Evolutionary conservation across 1,284 basidiomycete genomes (phyloP), one percentile per base, ranked within the genome.

Genomic region (Sparassis latifolia): DNA sequence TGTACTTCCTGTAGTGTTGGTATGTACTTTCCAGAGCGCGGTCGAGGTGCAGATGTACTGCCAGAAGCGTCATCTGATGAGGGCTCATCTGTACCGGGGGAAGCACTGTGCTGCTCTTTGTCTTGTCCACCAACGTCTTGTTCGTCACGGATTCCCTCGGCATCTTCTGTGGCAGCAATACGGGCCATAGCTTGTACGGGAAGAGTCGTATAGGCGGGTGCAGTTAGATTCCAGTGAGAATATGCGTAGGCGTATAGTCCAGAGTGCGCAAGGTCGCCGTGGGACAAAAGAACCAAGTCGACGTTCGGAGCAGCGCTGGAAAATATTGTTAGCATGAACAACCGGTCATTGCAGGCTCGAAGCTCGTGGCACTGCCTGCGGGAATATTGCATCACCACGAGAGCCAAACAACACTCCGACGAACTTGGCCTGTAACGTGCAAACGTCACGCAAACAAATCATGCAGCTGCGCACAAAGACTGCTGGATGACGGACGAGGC

Each of bases 171-270:
- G 4, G 86, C 85, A 31, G 92, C 92, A 44, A 97, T 89, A 33
- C 92, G 80, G 2, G 91, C 96, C 89, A 96, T 97, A 50, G 95
- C 93, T 58, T 97, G 92, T 0, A 97, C 93, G 28, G 97, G 96
- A 44, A 99, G 80, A 0, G 96, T 97, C 0, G 92, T 89, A 67
- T 98, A 99, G n/a, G 93, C 85, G 6, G 93, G 93, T 41, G 94
- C 95, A 47, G 80, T 86, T 39, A 99, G 77, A 20, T 87, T 89
- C 83, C 93, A 94, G 61, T 83, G 78, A 4, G 94, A 80, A 60
- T 91, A 79, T 1, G 95, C 94, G 66, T 92, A 97, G 4, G 95
- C 83, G 65, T 92, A 97, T 20, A 99, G 74, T 5, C 95, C 96
- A 20, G 90, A 78, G 63, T 97, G 93, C 2, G 81, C 75, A 6